A percentile compares a stretch with the other conserved stretches of the same genome.
Evolutionary conservation across 352 stramenopile genomes (phyloP).

Genomic region (Globisporangium cystogenes): DNA sequence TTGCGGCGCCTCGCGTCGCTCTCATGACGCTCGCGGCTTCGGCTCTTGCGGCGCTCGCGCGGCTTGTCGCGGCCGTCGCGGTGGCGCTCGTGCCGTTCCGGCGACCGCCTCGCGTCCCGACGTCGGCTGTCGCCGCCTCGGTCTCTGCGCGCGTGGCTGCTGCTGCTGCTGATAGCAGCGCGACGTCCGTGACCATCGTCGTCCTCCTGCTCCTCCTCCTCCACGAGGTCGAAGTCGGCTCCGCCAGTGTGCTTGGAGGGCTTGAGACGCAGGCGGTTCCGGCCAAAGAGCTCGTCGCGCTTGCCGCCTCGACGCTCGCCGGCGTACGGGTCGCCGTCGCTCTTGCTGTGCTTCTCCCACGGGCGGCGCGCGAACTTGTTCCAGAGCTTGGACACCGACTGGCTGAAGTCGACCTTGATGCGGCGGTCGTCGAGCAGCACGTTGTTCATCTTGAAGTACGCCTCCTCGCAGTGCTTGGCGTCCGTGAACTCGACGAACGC

Average conservation of each 20-base stretch:
- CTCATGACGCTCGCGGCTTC: slow-evolving; percentile 6
- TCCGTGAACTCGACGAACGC: slow-evolving; percentile 98
- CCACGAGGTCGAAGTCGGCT: slow-evolving; percentile 13
- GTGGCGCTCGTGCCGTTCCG: background rate
- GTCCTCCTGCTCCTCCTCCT: slow-evolving; percentile 4
- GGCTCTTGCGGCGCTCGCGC: slow-evolving; percentile 13
- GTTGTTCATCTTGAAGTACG: slow-evolving; percentile 99
- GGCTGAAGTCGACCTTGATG: slow-evolving; percentile 96
- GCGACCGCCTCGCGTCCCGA: background rate
- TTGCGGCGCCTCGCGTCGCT: background rate
- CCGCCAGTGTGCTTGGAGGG: slow-evolving; percentile 10
- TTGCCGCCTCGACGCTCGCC: slow-evolving; percentile 7
- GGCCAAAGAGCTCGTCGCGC: slow-evolving; percentile 21
- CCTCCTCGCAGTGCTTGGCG: slow-evolving; percentile 91
- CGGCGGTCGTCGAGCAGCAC: slow-evolving; percentile 97
- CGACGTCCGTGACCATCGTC: background rate
- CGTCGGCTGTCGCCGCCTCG: slow-evolving; percentile 4
- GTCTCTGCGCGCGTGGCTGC: background rate
- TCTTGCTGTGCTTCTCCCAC: slow-evolving; percentile 59
- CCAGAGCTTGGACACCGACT: slow-evolving; percentile 98
- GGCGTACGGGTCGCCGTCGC: slow-evolving; percentile 39
- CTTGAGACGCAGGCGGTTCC: slow-evolving; percentile 37
- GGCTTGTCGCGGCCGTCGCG: slow-evolving; percentile 4
- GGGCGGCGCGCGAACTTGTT: slow-evolving; percentile 78
- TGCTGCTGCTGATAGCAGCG: background rate